Evolutionary conservation across 1,284 basidiomycete species (phyloP).

Genomic region (Stereum hirsutum): DNA sequence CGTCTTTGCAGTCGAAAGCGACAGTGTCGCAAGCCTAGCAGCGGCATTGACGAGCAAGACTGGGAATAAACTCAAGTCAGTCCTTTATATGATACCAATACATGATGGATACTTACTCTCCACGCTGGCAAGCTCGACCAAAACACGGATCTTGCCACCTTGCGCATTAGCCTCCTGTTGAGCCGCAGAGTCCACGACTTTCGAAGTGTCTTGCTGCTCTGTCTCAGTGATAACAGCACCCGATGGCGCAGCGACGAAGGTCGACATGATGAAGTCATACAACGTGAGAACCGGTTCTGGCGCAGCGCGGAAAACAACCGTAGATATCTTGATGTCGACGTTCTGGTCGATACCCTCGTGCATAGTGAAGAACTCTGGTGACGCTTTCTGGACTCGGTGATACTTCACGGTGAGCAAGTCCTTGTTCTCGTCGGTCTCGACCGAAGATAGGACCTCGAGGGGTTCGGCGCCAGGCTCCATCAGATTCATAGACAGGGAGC

Average conservation of each 20-base stretch:
- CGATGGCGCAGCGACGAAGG: constrained; percentile 62
- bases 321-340: constrained; percentile 86
- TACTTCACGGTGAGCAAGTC: constrained; percentile 87
- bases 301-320: constrained; percentile 84
- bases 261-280: constrained; percentile 98
- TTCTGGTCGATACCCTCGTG: constrained; percentile 88
- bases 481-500: constrained; percentile 65
- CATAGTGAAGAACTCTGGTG: constrained; percentile 79
- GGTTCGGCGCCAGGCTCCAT: constrained; percentile 50
- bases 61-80: constrained; percentile 20
- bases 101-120: constrained; percentile 41
- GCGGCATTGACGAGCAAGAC: constrained; percentile 82
- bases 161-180: constrained; percentile 6
- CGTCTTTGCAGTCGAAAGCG: constrained; percentile 88
- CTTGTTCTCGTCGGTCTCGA: constrained; percentile 37
- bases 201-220: constrained; percentile 6
- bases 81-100: background rate
- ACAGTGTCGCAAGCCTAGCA: constrained; percentile 74
- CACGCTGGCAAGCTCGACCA: constrained; percentile 83
- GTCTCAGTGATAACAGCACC: constrained; percentile 7
- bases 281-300: constrained; percentile 89
- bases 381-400: constrained; percentile 71
- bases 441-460: constrained; percentile 75
- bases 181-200: constrained; percentile 5
- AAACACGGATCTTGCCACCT: constrained; percentile 70